phyloP scores from a whole-genome alignment of 345 rosid species.

The Stellera chamaejasme region DNA sequence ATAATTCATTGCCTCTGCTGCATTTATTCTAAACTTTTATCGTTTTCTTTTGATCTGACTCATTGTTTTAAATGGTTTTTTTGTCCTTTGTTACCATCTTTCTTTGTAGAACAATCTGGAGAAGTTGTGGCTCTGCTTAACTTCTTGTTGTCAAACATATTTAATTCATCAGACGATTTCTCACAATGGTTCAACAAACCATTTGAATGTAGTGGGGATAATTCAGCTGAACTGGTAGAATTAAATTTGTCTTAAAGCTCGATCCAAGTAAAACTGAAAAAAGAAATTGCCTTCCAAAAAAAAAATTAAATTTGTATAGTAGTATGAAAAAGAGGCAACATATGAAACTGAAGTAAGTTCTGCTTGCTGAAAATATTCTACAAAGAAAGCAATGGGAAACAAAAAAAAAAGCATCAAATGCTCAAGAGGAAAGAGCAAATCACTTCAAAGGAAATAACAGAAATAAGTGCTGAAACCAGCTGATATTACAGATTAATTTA shows the following conservation, averaged over 20 bases:
- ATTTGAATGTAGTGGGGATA: constrained; percentile 82
- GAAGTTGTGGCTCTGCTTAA: constrained; percentile 89
- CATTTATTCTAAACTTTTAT: constrained; percentile 1
- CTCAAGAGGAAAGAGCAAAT: not conserved
- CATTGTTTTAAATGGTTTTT: constrained; percentile 12
- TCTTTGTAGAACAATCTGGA: constrained; percentile 76
- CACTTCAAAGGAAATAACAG: too few species aligned
- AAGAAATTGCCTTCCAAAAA: too few species aligned
- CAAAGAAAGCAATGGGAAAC: not conserved
- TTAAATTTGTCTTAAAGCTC: constrained; percentile 7
- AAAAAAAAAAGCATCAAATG: not conserved
- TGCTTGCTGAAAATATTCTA: too few species aligned
- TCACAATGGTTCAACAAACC: constrained; percentile 99
- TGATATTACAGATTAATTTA: too few species aligned
- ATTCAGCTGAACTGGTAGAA: constrained; percentile 74
- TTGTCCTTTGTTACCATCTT: constrained; percentile 1
- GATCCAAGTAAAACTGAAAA: too few species aligned
- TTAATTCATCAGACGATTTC: constrained; percentile 90
- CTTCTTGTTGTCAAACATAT: constrained; percentile 84
- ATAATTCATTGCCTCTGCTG: not conserved
- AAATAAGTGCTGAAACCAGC: too few species aligned
- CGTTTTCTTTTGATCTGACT: constrained; percentile 1
- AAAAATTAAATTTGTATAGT: too few species aligned
- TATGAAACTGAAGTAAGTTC: too few species aligned
- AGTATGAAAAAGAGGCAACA: too few species aligned